phyloP scores from a whole-genome alignment of 805 yeast genomes.

The Wickerhamiella bombiphila region DNA sequence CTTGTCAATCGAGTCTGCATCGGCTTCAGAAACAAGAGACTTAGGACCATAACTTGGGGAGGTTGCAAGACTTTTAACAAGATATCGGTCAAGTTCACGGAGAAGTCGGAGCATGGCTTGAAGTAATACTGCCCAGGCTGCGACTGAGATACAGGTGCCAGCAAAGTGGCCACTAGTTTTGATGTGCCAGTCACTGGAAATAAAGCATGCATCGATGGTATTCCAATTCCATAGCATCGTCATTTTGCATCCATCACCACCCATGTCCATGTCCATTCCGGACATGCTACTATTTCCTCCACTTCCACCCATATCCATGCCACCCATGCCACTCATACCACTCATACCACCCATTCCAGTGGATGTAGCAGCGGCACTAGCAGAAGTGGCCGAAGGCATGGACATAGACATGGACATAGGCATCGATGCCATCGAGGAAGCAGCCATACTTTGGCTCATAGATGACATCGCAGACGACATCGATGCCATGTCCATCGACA shows the following conservation, averaged over 20 bases:
- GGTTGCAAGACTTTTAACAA: conserved; percentile 8
- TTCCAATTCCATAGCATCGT: conserved; percentile 64
- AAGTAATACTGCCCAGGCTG: conserved; percentile 40
- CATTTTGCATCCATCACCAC: conserved; percentile 23
- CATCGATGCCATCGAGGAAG: conserved; percentile 1
- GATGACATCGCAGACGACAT: conserved; percentile 6
- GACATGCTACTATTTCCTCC: conserved; percentile 5
- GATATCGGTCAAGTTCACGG: conserved; percentile 29
- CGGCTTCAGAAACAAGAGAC: conserved; percentile 2
- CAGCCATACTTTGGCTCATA: conserved; percentile 3
- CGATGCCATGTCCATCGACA: conserved; percentile 12
- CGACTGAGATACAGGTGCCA: conserved; percentile 60
- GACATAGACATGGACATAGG: background rate
- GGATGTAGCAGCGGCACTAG: conserved; percentile 6
- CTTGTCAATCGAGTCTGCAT: background rate
- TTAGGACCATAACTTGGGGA: conserved; percentile 10
- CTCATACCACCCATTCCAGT: background rate
- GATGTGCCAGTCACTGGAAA: conserved; percentile 51
- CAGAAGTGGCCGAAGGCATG: background rate
- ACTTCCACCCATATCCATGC: conserved; percentile 5
- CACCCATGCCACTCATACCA: background rate
- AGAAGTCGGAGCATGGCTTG: conserved; percentile 43
- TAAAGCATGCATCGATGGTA: conserved; percentile 50
- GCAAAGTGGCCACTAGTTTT: conserved; percentile 46
- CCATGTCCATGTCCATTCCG: conserved; percentile 12